Percentiles rank a stretch among this genome's conserved stretches.
phyloP scores from a whole-genome alignment of 345 rosid genomes.

The Salix exigua region DNA sequence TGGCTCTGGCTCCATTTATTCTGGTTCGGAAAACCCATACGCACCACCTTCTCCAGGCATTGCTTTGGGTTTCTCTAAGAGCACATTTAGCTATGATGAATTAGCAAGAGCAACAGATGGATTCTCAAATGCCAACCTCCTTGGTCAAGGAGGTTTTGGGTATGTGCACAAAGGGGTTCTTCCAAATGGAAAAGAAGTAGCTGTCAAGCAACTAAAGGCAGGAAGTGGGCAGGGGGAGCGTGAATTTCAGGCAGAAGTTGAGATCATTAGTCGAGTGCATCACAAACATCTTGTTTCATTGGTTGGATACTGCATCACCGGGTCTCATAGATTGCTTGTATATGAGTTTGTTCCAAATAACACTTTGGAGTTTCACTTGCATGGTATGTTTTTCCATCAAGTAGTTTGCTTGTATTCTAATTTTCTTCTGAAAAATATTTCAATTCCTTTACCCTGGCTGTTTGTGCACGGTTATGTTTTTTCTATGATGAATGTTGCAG shows the following conservation, averaged over 20 bases:
- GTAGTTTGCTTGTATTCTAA: neutral
- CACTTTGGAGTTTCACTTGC: slow-evolving; percentile 32
- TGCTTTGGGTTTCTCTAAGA: slow-evolving; percentile 57
- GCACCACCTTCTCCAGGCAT: slow-evolving; percentile 64
- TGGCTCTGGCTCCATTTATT: slow-evolving; percentile 57
- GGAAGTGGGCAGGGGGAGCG: slow-evolving; percentile 35
- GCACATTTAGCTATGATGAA: slow-evolving; percentile 31
- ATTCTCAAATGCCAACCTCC: slow-evolving; percentile 29
- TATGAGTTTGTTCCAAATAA: slow-evolving; percentile 30
- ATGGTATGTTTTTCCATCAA: slow-evolving; percentile 8
- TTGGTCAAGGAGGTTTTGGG: slow-evolving; percentile 34
- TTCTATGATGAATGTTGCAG: neutral
- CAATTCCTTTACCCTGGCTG: neutral
- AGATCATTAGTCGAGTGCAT: slow-evolving; percentile 30
- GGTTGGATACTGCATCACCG: slow-evolving; percentile 35
- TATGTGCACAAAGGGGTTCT: slow-evolving; percentile 31
- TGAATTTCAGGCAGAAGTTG: slow-evolving; percentile 29
- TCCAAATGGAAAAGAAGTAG: slow-evolving; percentile 29
- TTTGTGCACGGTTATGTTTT: neutral
- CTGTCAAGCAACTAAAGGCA: slow-evolving; percentile 24
- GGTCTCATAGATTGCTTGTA: slow-evolving; percentile 25
- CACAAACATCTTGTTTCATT: slow-evolving; percentile 32
- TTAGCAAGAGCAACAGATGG: slow-evolving; percentile 28
- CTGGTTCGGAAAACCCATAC: slow-evolving; percentile 47
- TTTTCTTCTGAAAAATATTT: neutral